Percentiles rank a stretch among this genome's conserved stretches.
Conservation (phyloP, 2,329 filamentous ascomycete species). For the Periconia sp. region DNA sequence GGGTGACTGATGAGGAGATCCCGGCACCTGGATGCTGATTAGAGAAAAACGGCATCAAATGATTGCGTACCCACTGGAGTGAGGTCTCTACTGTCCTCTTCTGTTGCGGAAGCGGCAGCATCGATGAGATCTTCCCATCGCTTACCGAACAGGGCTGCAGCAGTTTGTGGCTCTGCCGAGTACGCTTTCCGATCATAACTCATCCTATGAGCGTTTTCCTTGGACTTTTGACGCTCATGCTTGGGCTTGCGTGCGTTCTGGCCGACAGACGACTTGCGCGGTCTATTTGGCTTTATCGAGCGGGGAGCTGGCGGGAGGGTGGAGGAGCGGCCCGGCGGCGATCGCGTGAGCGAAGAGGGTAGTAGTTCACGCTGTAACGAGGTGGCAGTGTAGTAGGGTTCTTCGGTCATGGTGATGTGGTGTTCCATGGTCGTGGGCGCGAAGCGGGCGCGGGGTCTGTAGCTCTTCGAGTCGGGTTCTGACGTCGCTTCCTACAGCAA, state of each 20-base stretch:
- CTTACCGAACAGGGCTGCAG: slow-evolving; percentile 76
- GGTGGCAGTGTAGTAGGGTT: slow-evolving; percentile 51
- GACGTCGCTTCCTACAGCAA: slow-evolving; percentile 43
- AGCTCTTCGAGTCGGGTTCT: slow-evolving; percentile 46
- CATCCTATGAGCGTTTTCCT: slow-evolving; percentile 74
- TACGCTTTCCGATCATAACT: slow-evolving; percentile 80
- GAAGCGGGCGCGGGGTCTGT: slow-evolving; percentile 47
- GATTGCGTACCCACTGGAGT: slow-evolving; percentile 72
- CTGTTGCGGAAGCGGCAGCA: slow-evolving; percentile 88
- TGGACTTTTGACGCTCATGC: slow-evolving; percentile 82
- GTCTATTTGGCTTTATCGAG: slow-evolving; percentile 71
- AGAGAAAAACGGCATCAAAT: slow-evolving; percentile 19
- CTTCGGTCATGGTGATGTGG: slow-evolving; percentile 64
- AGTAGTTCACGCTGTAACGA: slow-evolving; percentile 75
- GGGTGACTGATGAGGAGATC: slow-evolving; percentile 60
- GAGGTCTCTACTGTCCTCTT: slow-evolving; percentile 86
- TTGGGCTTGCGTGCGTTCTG: slow-evolving; percentile 77
- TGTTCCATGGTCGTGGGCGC: slow-evolving; percentile 64
- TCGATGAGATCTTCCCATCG: slow-evolving; percentile 97
- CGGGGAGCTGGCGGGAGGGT: slow-evolving; percentile 85
- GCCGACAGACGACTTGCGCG: slow-evolving; percentile 84
- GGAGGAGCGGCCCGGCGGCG: slow-evolving; percentile 84
- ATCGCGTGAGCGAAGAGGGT: slow-evolving; percentile 80
- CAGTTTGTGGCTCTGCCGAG: slow-evolving; percentile 81
- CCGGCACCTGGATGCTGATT: slow-evolving; percentile 47